Evolutionary conservation across 1,284 basidiomycete genomes (phyloP).

Genomic region (Sparassis latifolia): DNA sequence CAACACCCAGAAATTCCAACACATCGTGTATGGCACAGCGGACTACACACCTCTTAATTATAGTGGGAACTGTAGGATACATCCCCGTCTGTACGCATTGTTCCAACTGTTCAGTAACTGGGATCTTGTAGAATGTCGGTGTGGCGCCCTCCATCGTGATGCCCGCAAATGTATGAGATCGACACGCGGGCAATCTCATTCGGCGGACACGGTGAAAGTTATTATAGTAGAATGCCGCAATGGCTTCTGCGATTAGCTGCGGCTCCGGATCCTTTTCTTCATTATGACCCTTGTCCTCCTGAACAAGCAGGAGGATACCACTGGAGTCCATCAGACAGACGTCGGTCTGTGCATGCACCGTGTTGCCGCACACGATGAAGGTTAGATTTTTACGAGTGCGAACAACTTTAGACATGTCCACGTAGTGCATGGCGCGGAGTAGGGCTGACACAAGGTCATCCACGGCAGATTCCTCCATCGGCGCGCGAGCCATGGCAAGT

Average conservation of each 20-base stretch:
- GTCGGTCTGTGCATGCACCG: slow-evolving; percentile 21
- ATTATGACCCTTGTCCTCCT: slow-evolving; percentile 19
- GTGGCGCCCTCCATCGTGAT: too few relatives aligned
- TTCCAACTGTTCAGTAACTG: too few relatives aligned
- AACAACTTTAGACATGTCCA: slow-evolving; percentile 12
- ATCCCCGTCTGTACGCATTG: too few relatives aligned
- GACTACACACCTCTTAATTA: too few relatives aligned
- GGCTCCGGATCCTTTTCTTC: slow-evolving; percentile 19
- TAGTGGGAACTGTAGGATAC: too few relatives aligned
- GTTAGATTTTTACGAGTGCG: slow-evolving; percentile 19
- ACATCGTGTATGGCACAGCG: too few relatives aligned
- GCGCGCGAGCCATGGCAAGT: too few relatives aligned
- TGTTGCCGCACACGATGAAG: slow-evolving; percentile 21
- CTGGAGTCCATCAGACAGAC: slow-evolving; percentile 23
- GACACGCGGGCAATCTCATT: too few relatives aligned
- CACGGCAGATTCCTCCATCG: too few relatives aligned
- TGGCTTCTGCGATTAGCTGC: slow-evolving; percentile 29
- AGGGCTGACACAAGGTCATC: slow-evolving; percentile 3
- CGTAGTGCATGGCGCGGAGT: slow-evolving; percentile 23
- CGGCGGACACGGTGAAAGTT: slow-evolving; percentile 9
- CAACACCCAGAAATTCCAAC: too few relatives aligned
- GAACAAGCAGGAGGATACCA: slow-evolving; percentile 22
- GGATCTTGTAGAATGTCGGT: too few relatives aligned
- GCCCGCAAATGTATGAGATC: too few relatives aligned
- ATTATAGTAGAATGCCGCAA: slow-evolving; percentile 29